Conservation (phyloP, 768 basidiomycete species). For the Boletus reticuloceps region DNA sequence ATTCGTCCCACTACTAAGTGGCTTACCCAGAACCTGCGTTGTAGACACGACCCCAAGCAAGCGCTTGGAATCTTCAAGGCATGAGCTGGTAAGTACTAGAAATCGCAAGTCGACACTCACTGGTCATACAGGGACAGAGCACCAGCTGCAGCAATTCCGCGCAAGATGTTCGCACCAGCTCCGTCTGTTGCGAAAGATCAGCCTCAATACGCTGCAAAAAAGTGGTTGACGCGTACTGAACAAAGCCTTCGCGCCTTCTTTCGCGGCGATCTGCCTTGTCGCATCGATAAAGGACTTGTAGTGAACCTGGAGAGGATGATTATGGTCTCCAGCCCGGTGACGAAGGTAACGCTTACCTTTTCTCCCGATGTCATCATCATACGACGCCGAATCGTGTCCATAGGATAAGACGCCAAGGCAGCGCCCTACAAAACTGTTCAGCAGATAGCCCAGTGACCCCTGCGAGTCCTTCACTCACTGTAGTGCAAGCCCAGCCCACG, state of each 20-base stretch:
- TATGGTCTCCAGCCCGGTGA: background rate
- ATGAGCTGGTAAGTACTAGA: background rate
- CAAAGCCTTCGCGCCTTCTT: constrained; percentile 37
- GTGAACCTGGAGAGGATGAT: constrained; percentile 22
- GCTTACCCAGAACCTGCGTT: constrained; percentile 37
- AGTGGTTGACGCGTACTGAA: constrained; percentile 31
- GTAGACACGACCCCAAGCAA: constrained; percentile 57
- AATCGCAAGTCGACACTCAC: constrained; percentile 18
- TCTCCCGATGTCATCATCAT: constrained; percentile 50
- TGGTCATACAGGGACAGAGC: constrained; percentile 66
- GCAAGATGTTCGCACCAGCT: constrained; percentile 54
- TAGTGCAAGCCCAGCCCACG: constrained; percentile 43
- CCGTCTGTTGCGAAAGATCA: constrained; percentile 43
- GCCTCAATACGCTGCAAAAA: background rate
- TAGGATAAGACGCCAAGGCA: constrained; percentile 39
- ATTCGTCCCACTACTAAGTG: background rate
- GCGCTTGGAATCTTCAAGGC: constrained; percentile 43
- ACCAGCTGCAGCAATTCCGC: constrained; percentile 49
- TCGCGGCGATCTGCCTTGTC: constrained; percentile 37
- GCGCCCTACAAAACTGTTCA: constrained; percentile 29
- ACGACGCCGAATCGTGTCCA: constrained; percentile 44
- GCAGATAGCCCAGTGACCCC: background rate
- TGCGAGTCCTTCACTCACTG: constrained; percentile 22
- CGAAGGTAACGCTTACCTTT: constrained; percentile 13
- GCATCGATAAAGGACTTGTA: constrained; percentile 42